Evolutionary conservation across 495 filamentous ascomycete species (phyloP), one percentile per base, ranked within the genome.

Genomic region (Penicillium bialowiezense): DNA sequence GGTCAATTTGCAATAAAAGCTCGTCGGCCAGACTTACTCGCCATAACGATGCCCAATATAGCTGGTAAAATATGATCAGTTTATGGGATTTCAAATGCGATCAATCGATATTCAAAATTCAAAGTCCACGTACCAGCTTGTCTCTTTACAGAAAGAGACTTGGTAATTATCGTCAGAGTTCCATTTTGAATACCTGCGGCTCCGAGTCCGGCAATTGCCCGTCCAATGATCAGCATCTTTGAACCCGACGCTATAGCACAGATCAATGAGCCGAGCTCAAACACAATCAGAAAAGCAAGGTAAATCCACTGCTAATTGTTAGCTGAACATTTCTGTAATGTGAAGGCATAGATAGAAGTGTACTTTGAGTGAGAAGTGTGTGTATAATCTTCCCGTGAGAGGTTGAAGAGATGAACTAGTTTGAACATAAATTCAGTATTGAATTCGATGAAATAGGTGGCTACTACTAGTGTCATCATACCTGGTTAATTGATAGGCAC

Each of bases 101-200:
- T n/a, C n/a, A n/a, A n/a, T n/a, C n/a, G n/a, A n/a, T n/a, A n/a
- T n/a, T n/a, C n/a, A n/a, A n/a, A n/a, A n/a, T n/a, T n/a, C n/a
- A n/a, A n/a, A n/a, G n/a, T n/a, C n/a, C n/a, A n/a, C n/a, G n/a
- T n/a, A n/a, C n/a, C n/a, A n/a, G n/a, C n/a, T 34, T 69, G 54
- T 46, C 73, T 76, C 19, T 67, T 29, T 28, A 74, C 38, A 0
- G 78, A 70, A 4, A 71, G 64, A 10, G 58, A 61, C 1, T 52
- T 67, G 6, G 71, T 52, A 14, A 79, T 47, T n/a, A 81, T 76
- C 3, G 69, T 74, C 12, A 79, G 36, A 15, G 58, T 66, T 13
- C 77, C 77, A 51, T 75, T 81, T 38, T 63, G 46, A n/a, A 83
- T 52, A 0, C 79, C 67, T 34, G 55, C 68, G 14, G 48, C 56